phyloP scores from a whole-genome alignment of 2,329 filamentous ascomycete genomes.

The Colletotrichum spinosum region DNA sequence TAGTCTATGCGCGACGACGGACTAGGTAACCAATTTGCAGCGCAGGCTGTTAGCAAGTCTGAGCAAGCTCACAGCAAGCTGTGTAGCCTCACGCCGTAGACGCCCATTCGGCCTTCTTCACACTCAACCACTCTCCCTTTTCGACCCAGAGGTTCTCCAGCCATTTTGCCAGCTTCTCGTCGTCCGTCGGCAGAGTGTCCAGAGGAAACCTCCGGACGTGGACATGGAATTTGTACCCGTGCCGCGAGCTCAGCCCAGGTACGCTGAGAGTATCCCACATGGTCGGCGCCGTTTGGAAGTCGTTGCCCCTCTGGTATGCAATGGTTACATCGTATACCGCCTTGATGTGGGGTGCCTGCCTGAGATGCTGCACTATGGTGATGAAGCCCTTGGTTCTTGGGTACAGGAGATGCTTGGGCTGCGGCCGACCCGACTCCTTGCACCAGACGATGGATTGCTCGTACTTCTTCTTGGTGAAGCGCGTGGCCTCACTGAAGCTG shows the following conservation, averaged over 20 bases:
- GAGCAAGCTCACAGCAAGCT: no score
- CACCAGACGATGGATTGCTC: constrained; percentile 64
- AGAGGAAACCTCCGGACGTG: constrained; percentile 61
- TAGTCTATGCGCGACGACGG: no score
- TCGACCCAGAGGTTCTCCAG: constrained; percentile 64
- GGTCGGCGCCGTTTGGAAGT: constrained; percentile 59
- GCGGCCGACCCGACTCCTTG: constrained; percentile 58
- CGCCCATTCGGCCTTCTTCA: constrained; percentile 55
- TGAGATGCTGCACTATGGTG: constrained; percentile 66
- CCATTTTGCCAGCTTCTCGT: constrained; percentile 63
- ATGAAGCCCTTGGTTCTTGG: constrained; percentile 72
- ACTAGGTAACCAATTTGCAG: no score
- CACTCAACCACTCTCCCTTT: constrained; percentile 64
- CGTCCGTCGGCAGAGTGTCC: constrained; percentile 59
- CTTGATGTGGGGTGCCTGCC: constrained; percentile 61
- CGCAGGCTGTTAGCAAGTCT: no score
- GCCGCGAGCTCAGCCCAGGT: constrained; percentile 50
- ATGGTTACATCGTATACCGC: constrained; percentile 68
- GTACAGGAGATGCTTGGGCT: constrained; percentile 69
- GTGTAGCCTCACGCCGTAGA: constrained; percentile 12
- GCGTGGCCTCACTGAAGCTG: constrained; percentile 73
- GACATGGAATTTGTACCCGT: constrained; percentile 61
- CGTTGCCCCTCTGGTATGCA: constrained; percentile 59
- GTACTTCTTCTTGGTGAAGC: constrained; percentile 67
- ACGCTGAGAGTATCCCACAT: constrained; percentile 66